Conservation (phyloP, 495 filamentous ascomycete species). For the Aspergillus kassunensis region DNA sequence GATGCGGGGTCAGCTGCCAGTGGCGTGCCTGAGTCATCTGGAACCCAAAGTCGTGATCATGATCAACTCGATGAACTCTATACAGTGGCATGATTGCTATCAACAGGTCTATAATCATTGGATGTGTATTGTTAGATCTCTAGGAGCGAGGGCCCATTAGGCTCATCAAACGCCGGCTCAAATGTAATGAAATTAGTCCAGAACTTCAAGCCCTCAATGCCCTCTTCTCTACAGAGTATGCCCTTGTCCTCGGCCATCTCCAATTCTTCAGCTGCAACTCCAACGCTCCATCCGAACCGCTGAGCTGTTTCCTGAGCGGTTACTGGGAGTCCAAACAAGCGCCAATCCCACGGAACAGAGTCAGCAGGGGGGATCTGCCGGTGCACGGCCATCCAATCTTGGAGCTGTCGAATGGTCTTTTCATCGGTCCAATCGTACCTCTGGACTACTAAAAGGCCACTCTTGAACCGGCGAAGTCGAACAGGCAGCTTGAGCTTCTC, state of each 20-base stretch:
- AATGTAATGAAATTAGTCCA: conserved; percentile 65
- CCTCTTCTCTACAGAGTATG: conserved; percentile 74
- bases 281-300: conserved; percentile 95
- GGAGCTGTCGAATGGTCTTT: conserved; percentile 72
- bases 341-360: conserved; percentile 71
- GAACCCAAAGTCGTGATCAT: not conserved
- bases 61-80: not conserved
- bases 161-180: conserved; percentile 1
- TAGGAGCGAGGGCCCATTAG: conserved; percentile 12
- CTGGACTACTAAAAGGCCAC: conserved; percentile 89
- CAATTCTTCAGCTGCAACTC: conserved; percentile 92
- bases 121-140: conserved; percentile 10
- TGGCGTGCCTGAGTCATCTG: not conserved
- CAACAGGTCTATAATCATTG: not conserved
- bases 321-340: conserved; percentile 71
- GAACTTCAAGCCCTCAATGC: conserved; percentile 75
- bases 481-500: conserved; percentile 85
- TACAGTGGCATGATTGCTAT: not conserved
- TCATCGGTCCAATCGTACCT: conserved; percentile 85
- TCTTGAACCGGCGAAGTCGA: conserved; percentile 81
- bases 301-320: conserved; percentile 88
- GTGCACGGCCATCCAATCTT: conserved; percentile 72
- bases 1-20: not conserved
- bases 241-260: conserved; percentile 95
- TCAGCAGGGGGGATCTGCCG: conserved; percentile 60